A percentile compares a stretch with the other conserved stretches of the same genome.
Conservation (phyloP, 345 rosid species). For the Gossypium longicalyx region DNA sequence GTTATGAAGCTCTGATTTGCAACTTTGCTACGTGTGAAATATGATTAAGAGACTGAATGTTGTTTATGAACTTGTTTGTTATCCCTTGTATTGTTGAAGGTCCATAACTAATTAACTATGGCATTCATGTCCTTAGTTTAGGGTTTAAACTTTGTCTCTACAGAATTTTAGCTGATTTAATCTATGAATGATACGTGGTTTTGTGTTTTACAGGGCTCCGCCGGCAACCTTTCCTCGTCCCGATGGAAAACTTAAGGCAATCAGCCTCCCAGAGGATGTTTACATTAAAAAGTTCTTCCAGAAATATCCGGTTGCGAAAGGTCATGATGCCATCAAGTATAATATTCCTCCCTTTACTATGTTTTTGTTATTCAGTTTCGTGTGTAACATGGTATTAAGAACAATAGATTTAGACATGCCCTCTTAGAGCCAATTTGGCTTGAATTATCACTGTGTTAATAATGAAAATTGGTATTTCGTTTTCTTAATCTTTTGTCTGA, state of each 20-base stretch:
- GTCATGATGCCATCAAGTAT: conserved; percentile 70
- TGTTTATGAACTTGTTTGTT: conserved; percentile 5
- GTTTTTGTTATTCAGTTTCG: conserved; percentile 2
- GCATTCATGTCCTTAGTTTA: not conserved
- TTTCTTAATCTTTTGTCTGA: not conserved
- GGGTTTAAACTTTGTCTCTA: not conserved
- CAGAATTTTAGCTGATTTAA: conserved; percentile 7
- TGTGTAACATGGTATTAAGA: not conserved
- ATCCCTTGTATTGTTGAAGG: conserved; percentile 1
- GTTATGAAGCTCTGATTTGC: not conserved
- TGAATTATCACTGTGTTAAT: not conserved
- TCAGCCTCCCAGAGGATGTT: conserved; percentile 75
- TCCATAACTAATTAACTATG: not conserved
- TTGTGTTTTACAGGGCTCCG: conserved; percentile 42
- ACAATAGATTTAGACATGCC: conserved; percentile 8
- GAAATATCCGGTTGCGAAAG: conserved; percentile 51
- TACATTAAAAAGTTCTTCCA: conserved; percentile 60
- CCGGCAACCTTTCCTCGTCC: conserved; percentile 74
- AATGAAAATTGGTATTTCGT: not conserved
- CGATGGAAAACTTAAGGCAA: conserved; percentile 59
- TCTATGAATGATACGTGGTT: not conserved
- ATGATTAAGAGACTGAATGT: not conserved
- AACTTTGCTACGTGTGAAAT: not conserved
- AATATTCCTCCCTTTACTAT: conserved; percentile 3
- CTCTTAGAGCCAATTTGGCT: conserved; percentile 3